phyloP scores from a whole-genome alignment of 2,329 filamentous ascomycete genomes.

The Stemphylium beticola region DNA sequence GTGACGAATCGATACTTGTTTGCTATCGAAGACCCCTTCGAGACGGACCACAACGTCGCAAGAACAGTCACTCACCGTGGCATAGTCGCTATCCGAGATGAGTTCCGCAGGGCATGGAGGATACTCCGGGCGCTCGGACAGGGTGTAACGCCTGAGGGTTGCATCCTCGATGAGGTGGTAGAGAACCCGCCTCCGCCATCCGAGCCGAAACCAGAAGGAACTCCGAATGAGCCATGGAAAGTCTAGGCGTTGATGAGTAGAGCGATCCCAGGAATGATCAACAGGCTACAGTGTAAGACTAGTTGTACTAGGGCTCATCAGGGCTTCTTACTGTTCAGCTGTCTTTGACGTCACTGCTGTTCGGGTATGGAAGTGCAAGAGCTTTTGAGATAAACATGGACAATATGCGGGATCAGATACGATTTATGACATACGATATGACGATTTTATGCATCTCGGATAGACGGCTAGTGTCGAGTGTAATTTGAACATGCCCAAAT shows the following conservation, averaged over 20 bases:
- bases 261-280: neutral
- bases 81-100: constrained; percentile 80
- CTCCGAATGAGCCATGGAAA: neutral
- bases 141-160: constrained; percentile 36
- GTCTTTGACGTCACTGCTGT: neutral
- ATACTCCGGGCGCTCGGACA: constrained; percentile 54
- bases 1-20: constrained; percentile 82
- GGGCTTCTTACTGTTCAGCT: neutral
- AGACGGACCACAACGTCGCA: constrained; percentile 85
- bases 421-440: no score
- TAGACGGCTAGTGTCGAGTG: no score
- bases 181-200: constrained; percentile 20
- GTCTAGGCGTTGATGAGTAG: neutral
- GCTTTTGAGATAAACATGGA: no score
- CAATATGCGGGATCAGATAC: no score
- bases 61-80: constrained; percentile 83
- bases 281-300: neutral
- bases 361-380: neutral
- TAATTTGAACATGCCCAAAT: no score
- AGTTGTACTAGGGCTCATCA: neutral
- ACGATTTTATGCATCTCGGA: no score
- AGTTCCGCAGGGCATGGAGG: constrained; percentile 80
- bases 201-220: constrained; percentile 5
- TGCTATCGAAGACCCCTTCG: constrained; percentile 91
- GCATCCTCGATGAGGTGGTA: constrained; percentile 44